A percentile compares a stretch with the other conserved stretches of the same genome.
Conservation (phyloP, 2,329 filamentous ascomycete species). For the Aspergillus clavatus region DNA sequence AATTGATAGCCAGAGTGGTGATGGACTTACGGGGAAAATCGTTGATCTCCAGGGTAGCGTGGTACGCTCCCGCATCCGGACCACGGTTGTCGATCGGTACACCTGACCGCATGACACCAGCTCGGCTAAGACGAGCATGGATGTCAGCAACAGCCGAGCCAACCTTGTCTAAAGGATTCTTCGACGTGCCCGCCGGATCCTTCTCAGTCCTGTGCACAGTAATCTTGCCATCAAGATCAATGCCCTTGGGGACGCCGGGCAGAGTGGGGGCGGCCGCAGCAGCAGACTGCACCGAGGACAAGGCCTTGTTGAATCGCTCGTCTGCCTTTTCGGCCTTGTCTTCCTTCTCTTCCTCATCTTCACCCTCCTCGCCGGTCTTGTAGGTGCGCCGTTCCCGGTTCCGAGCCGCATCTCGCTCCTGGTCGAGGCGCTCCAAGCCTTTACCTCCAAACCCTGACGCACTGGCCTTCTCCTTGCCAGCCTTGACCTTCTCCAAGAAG, state of each 20-base stretch:
- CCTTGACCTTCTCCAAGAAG: slow-evolving; percentile 86
- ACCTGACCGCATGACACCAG: slow-evolving; percentile 82
- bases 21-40: slow-evolving; percentile 73
- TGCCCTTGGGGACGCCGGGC: slow-evolving; percentile 50
- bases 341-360: slow-evolving; percentile 63
- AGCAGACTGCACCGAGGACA: slow-evolving; percentile 60
- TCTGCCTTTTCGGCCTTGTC: slow-evolving; percentile 65
- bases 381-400: slow-evolving; percentile 82
- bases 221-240: slow-evolving; percentile 64
- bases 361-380: slow-evolving; percentile 81
- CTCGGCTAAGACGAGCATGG: slow-evolving; percentile 82
- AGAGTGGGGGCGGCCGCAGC: slow-evolving; percentile 40
- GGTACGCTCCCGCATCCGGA: slow-evolving; percentile 92
- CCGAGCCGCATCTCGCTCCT: slow-evolving; percentile 81
- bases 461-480: slow-evolving; percentile 79
- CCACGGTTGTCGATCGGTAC: slow-evolving; percentile 98
- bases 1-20: neutral
- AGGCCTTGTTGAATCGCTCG: slow-evolving; percentile 54
- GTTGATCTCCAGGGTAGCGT: slow-evolving; percentile 97
- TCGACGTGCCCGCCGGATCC: slow-evolving; percentile 43
- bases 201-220: slow-evolving; percentile 67
- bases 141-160: slow-evolving; percentile 87
- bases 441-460: slow-evolving; percentile 91
- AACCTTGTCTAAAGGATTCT: slow-evolving; percentile 76
- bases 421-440: slow-evolving; percentile 84